Percentiles rank a stretch among this genome's conserved stretches.
These are phyloP conservation scores for Arthrinium phaeospermum DNA, from an alignment of 2,329 filamentous ascomycete species.

Conservation along the genomic window DNA sequence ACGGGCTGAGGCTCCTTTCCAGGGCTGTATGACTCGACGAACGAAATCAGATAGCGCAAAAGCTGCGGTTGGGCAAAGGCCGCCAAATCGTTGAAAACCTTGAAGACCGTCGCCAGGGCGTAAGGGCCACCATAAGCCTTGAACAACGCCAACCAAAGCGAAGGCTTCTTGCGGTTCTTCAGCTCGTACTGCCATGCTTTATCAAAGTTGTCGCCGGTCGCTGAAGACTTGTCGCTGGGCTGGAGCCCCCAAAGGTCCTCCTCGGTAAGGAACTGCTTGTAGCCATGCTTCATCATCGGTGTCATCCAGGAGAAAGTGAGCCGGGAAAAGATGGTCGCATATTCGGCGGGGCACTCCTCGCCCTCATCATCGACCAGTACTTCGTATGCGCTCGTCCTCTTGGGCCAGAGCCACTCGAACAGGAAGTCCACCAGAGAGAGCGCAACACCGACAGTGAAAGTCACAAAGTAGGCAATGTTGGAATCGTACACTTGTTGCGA, in stretches of 20 bases:
- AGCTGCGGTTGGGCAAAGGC: conserved; percentile 93
- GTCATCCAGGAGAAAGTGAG: conserved; percentile 99
- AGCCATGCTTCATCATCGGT: conserved; percentile 93
- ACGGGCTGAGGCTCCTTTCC: conserved; percentile 72
- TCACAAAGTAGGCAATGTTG: conserved; percentile 75
- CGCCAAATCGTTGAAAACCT: conserved; percentile 83
- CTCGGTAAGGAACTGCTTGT: conserved; percentile 89
- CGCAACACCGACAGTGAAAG: conserved; percentile 75
- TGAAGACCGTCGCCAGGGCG: conserved; percentile 80
- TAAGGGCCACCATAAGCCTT: conserved; percentile 87
- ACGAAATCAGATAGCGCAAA: conserved; percentile 80
- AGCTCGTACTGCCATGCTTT: conserved; percentile 79
- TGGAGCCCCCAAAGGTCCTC: conserved; percentile 95
- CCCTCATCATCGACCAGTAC: conserved; percentile 60
- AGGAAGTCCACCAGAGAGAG: conserved; percentile 74
- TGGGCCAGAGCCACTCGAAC: conserved; percentile 88
- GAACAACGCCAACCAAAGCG: conserved; percentile 85
- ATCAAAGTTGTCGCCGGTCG: conserved; percentile 73
- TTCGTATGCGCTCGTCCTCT: conserved; percentile 68
- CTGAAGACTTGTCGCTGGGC: conserved; percentile 77
- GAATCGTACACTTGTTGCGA: conserved; percentile 74
- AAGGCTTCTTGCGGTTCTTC: conserved; percentile 71
- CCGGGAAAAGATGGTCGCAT: conserved; percentile 90
- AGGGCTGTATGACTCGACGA: conserved; percentile 76
- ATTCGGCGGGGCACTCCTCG: conserved; percentile 76